Evolutionary conservation across 495 filamentous ascomycete species (phyloP).

Genomic region (Apodospora peruviana): DNA sequence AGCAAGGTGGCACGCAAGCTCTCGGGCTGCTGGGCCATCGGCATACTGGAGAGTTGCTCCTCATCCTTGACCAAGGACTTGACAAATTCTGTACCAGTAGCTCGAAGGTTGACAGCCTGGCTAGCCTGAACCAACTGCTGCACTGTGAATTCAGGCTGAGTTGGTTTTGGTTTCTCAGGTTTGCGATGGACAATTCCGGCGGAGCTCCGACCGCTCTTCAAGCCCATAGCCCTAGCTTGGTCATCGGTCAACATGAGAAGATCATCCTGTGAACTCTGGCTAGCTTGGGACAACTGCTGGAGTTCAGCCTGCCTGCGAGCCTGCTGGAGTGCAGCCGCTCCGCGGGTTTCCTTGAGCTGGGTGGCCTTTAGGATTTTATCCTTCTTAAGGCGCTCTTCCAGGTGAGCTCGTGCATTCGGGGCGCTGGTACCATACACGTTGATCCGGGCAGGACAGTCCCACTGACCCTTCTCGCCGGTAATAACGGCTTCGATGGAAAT

Average conservation of each 20-base stretch:
- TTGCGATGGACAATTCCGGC: conserved; percentile 24
- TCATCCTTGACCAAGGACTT: conserved; percentile 67
- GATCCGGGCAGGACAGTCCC: conserved; percentile 66
- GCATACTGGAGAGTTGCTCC: conserved; percentile 65
- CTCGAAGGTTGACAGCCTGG: conserved; percentile 51
- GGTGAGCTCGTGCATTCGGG: conserved; percentile 35
- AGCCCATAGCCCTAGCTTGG: conserved; percentile 26
- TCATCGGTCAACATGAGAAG: no score
- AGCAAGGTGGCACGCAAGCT: conserved; percentile 61
- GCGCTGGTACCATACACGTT: conserved; percentile 62
- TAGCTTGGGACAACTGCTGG: no score
- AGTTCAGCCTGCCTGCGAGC: conserved; percentile 16
- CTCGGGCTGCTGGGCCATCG: conserved; percentile 62
- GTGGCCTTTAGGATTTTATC: conserved; percentile 51
- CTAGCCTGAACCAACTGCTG: conserved; percentile 63
- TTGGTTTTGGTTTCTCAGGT: no score
- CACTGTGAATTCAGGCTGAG: conserved; percentile 41
- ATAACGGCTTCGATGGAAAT: conserved; percentile 60
- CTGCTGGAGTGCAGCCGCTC: conserved; percentile 44
- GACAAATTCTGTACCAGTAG: conserved; percentile 60
- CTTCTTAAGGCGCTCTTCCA: conserved; percentile 57
- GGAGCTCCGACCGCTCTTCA: conserved; percentile 25
- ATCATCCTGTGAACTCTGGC: no score
- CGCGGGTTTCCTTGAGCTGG: conserved; percentile 41
- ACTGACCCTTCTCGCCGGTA: conserved; percentile 52